Percentiles rank a stretch among this genome's conserved stretches.
Evolutionary conservation across 2,329 filamentous ascomycete species (phyloP).

Genomic region (Colletotrichum sp.): DNA sequence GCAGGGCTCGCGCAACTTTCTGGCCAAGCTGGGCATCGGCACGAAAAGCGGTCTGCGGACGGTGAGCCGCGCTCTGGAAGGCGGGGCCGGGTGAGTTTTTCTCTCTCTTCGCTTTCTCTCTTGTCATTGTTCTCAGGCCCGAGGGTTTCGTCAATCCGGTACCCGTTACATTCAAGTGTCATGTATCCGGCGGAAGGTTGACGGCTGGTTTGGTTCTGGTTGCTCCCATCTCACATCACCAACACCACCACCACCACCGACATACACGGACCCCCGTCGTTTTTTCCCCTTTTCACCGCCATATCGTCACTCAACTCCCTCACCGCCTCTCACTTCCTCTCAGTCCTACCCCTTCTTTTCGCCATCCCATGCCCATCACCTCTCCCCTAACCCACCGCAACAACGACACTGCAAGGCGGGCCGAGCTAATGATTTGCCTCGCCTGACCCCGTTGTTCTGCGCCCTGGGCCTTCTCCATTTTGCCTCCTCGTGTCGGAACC

Average conservation of each 20-base stretch:
- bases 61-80: constrained; percentile 37
- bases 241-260: not conserved
- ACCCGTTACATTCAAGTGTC: not conserved
- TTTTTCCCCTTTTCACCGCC: constrained; percentile 1
- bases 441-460: constrained; percentile 6
- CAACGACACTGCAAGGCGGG: not conserved
- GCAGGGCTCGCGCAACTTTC: constrained; percentile 69
- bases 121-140: not conserved
- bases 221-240: not conserved
- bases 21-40: constrained; percentile 65
- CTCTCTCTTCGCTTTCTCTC: not conserved
- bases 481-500: not conserved
- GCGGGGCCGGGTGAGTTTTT: constrained; percentile 41
- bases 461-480: not conserved
- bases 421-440: constrained; percentile 20
- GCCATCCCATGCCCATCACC: not conserved
- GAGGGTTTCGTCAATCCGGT: not conserved
- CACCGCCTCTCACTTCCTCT: constrained; percentile 2
- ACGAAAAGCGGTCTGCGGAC: constrained; percentile 35
- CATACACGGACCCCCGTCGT: not conserved
- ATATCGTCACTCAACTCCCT: not conserved
- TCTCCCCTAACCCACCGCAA: constrained; percentile 7
- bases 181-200: not conserved
- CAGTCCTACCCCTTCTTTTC: not conserved
- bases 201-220: not conserved